Conservation (phyloP, 345 rosid species). For the Citrus hindsii region DNA sequence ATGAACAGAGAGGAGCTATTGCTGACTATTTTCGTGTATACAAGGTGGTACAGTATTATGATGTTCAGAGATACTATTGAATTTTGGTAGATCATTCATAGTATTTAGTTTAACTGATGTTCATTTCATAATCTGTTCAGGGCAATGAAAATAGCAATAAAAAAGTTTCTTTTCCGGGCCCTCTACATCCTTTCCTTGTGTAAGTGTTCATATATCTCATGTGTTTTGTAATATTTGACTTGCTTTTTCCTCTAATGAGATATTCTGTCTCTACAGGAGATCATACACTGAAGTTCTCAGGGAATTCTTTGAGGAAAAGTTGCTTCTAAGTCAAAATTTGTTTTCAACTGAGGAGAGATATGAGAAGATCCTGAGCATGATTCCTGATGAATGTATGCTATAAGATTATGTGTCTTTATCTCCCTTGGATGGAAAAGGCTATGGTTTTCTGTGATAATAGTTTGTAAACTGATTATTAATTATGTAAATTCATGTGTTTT, state of each 20-base stretch:
- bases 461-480: not conserved
- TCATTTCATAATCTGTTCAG: slow-evolving; percentile 29
- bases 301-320: slow-evolving; percentile 65
- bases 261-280: slow-evolving; percentile 53
- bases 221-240: not conserved
- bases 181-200: slow-evolving; percentile 90
- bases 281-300: slow-evolving; percentile 70
- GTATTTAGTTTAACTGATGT: slow-evolving; percentile 3
- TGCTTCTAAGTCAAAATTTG: slow-evolving; percentile 60
- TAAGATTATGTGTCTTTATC: not conserved
- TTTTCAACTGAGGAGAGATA: slow-evolving; percentile 74
- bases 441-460: slow-evolving; percentile 1
- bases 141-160: slow-evolving; percentile 83
- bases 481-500: slow-evolving; percentile 2
- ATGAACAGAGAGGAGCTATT: slow-evolving; percentile 90
- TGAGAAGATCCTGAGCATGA: slow-evolving; percentile 82
- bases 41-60: slow-evolving; percentile 41
- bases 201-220: slow-evolving; percentile 35
- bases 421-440: not conserved
- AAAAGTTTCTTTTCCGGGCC: slow-evolving; percentile 66
- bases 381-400: slow-evolving; percentile 69
- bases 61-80: not conserved
- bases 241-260: slow-evolving; percentile 8
- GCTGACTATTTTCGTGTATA: slow-evolving; percentile 87
- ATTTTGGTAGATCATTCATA: not conserved